Percentiles rank a stretch among this genome's conserved stretches.
phyloP scores from a whole-genome alignment of 768 basidiomycete species.

The Erythrobasidium yunnanense region DNA sequence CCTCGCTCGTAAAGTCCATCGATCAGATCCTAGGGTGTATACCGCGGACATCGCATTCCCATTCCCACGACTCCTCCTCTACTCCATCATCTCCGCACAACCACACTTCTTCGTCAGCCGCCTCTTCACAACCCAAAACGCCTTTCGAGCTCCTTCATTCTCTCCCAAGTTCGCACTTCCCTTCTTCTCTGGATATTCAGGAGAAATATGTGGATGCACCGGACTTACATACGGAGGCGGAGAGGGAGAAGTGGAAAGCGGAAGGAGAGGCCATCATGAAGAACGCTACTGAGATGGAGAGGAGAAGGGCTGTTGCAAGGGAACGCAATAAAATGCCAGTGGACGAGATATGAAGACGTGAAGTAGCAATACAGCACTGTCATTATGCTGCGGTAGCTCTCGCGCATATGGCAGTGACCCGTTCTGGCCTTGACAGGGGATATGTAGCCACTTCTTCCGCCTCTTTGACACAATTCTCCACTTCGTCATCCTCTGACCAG shows the following conservation, averaged over 20 bases:
- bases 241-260: constrained; percentile 36
- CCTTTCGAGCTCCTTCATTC: constrained; percentile 50
- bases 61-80: background rate
- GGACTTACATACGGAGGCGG: constrained; percentile 50
- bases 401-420: too few relatives aligned
- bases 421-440: too few relatives aligned
- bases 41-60: constrained; percentile 44
- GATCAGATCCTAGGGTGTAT: constrained; percentile 89
- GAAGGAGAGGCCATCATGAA: constrained; percentile 32
- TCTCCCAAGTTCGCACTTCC: background rate
- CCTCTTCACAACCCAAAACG: constrained; percentile 41
- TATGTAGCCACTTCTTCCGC: too few relatives aligned
- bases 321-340: too few relatives aligned
- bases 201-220: constrained; percentile 85
- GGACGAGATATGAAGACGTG: too few relatives aligned
- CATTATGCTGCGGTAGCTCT: too few relatives aligned
- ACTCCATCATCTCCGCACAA: too few relatives aligned
- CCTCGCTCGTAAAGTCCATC: constrained; percentile 67
- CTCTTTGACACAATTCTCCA: too few relatives aligned
- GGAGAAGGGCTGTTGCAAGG: constrained; percentile 24
- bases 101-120: background rate
- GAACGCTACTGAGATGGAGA: constrained; percentile 27
- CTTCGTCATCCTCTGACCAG: too few relatives aligned
- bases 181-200: constrained; percentile 45
- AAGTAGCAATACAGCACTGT: too few relatives aligned